These are phyloP conservation scores for Colletotrichum liriopes DNA, from an alignment of 2,329 filamentous ascomycete species.

Conservation along the genomic window DNA sequence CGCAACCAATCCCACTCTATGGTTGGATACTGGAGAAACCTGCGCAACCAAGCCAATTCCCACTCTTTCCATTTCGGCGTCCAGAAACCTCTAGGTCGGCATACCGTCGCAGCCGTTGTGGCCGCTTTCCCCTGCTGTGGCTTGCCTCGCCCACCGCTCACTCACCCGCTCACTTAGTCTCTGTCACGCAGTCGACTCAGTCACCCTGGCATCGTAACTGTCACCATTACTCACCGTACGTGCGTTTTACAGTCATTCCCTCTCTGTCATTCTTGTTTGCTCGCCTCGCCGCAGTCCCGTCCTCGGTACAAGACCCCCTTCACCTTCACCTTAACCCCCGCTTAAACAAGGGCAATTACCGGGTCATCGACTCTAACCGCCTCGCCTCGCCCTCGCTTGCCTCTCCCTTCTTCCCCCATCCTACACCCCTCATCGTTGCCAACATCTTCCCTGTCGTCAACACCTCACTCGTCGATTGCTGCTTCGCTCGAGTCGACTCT, in stretches of 20 bases:
- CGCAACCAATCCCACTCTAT: constrained; percentile 21
- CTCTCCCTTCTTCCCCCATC: constrained; percentile 5
- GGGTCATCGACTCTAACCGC: constrained; percentile 24
- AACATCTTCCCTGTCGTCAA: constrained; percentile 41
- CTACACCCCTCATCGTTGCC: constrained; percentile 29
- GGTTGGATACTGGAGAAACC: constrained; percentile 6
- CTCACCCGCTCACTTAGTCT: not conserved
- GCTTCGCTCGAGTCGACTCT: constrained; percentile 9
- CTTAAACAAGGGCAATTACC: constrained; percentile 16
- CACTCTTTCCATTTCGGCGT: constrained; percentile 26
- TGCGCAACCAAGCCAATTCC: constrained; percentile 34
- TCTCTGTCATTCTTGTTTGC: not conserved
- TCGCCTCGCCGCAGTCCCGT: constrained; percentile 1
- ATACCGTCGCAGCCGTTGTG: constrained; percentile 38
- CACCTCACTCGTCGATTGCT: constrained; percentile 29
- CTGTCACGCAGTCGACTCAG: not conserved
- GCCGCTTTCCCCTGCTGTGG: constrained; percentile 7
- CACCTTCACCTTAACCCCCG: constrained; percentile 1
- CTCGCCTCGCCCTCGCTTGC: constrained; percentile 19
- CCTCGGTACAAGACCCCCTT: not conserved
- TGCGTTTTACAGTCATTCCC: not conserved
- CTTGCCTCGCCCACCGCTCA: constrained; percentile 18
- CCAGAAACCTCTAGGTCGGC: constrained; percentile 29
- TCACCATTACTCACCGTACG: not conserved
- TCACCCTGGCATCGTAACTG: not conserved